Base-by-base conservation (phyloP, 2,329 filamentous ascomycete genomes). In the Xylariaceae sp. region DNA sequence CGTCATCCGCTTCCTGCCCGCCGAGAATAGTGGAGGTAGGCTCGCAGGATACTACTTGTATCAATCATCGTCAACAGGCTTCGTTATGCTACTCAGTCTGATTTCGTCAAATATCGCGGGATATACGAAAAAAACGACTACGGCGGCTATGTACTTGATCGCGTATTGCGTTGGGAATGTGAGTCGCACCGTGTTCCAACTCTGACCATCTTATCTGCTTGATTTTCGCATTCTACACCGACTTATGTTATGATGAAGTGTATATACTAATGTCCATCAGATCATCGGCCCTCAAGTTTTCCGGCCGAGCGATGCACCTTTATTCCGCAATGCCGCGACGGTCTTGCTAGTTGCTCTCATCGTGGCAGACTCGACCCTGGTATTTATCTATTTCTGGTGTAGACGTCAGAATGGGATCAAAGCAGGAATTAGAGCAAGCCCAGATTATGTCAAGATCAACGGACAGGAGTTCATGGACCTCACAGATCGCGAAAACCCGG, bases 401-500 rank as follows among this genome's bases (percentile, higher is more conserved):
- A 68, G 70, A 11, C 63, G 65, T 17, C 74, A 84, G 68, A 88
- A 88, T 56, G 67, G 64, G 53, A 75, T 76, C 66, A 87, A 87
- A 68, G 78, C 73, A 0, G 59, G 60, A 7, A 59, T 80, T 14
- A 66, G 80, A 39, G 74, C 74, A 1, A 67, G 70, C 44, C 76
- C 80, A 0, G 77, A 71, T 1, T 87, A 87, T 62, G 70, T 72
- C 19, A 82, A 76, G 65, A 53, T 86, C 47, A 80, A 82, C 63
- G 85, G 86, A 53, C 82, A 86, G 65, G 84, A 86, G 71, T 86
- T 80, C 67, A 70, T 81, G 49, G 83, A 87, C 62, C 65, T 87
- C 54, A 87, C 83, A 4, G 84, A 87, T 61, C 68, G 73, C 48
- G 83, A 87, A 70, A 87, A 85, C 52, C 69, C 73, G 1, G 78